Conservation (phyloP, 257 asterid species). For the Solanum clarkiae region DNA sequence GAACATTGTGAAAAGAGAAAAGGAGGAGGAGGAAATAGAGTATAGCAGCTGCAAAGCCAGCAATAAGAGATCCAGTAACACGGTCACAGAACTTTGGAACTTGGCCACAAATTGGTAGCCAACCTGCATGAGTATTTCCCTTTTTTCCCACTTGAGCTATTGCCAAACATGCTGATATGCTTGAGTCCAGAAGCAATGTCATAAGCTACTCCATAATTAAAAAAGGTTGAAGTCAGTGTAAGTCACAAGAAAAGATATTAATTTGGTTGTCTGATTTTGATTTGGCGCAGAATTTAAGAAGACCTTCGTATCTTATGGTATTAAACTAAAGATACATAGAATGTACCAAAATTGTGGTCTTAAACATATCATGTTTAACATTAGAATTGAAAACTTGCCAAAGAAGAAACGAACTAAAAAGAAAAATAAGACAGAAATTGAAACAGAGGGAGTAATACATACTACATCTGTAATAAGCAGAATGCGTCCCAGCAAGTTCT, state of each 20-base stretch:
- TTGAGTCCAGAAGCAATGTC: conserved; percentile 55
- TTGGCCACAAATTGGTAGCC: conserved; percentile 81
- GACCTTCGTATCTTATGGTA: neutral
- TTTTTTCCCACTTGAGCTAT: conserved; percentile 66
- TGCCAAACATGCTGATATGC: conserved; percentile 61
- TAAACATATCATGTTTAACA: neutral
- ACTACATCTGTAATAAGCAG: conserved; percentile 61
- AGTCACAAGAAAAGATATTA: neutral
- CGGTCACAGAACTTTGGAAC: conserved; percentile 76
- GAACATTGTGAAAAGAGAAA: conserved; percentile 44
- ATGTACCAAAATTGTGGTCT: neutral
- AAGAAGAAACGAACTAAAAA: too few species aligned
- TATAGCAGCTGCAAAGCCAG: conserved; percentile 53
- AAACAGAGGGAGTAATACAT: neutral
- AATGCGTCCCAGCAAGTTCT: conserved; percentile 30
- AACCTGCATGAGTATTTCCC: conserved; percentile 73
- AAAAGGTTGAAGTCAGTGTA: neutral
- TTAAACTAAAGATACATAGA: neutral
- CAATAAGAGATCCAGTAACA: conserved; percentile 41
- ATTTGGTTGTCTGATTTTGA: neutral
- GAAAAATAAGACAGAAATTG: neutral
- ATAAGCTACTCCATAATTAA: conserved; percentile 25
- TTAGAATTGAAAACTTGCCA: neutral
- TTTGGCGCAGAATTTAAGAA: neutral
- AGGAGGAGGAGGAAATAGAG: conserved; percentile 45